Percentiles rank a stretch among this genome's conserved stretches.
phyloP scores from a whole-genome alignment of 306 rosid genomes.

The Castanea sativa region DNA sequence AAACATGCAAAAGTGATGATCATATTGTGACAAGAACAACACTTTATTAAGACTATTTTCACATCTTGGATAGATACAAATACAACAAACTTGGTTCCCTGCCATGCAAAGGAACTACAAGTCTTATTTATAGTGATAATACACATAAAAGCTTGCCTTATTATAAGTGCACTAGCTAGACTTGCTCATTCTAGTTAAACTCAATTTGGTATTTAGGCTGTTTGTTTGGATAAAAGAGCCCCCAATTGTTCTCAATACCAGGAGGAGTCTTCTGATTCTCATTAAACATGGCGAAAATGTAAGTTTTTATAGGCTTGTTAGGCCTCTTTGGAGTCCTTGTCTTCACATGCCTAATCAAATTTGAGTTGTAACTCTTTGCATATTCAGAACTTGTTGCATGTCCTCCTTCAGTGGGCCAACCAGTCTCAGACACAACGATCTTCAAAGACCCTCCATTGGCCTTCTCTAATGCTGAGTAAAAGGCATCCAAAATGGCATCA shows the following conservation, averaged over 20 bases:
- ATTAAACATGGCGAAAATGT: constrained; percentile 38
- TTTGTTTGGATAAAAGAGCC: constrained; percentile 38
- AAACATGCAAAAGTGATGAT: too few relatives aligned
- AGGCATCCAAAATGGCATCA: constrained; percentile 37
- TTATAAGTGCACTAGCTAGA: background rate
- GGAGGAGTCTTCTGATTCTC: constrained; percentile 21
- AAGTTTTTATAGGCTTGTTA: constrained; percentile 29
- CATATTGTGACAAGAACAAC: too few relatives aligned
- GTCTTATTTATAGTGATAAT: background rate
- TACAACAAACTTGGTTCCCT: too few relatives aligned
- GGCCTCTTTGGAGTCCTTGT: constrained; percentile 42
- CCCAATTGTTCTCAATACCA: constrained; percentile 31
- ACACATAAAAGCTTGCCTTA: background rate
- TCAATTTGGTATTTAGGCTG: constrained; percentile 27
- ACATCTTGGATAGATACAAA: too few relatives aligned
- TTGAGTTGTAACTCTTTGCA: constrained; percentile 38
- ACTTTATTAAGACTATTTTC: too few relatives aligned
- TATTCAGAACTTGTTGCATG: constrained; percentile 26
- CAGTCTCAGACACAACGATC: constrained; percentile 45
- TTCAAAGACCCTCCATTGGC: constrained; percentile 28
- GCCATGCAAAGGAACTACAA: background rate
- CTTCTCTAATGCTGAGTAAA: constrained; percentile 41
- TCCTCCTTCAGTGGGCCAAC: constrained; percentile 55
- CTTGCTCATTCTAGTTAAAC: constrained; percentile 10
- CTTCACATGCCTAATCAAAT: constrained; percentile 34